phyloP scores from a whole-genome alignment of 2,329 filamentous ascomycete species.

The Trichoderma semiorbis region DNA sequence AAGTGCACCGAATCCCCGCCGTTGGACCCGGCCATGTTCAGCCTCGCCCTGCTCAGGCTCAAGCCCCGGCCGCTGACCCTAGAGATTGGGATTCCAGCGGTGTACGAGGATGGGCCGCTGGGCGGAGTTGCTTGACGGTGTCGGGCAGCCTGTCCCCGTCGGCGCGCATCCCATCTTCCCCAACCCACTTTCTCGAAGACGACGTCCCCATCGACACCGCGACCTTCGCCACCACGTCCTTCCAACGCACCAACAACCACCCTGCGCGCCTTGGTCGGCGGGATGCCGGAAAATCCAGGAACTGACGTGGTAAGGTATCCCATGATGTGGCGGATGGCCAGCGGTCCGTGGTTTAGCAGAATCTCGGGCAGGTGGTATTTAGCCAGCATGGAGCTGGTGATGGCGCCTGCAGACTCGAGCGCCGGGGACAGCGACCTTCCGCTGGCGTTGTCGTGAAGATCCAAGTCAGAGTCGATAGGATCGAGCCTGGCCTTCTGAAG shows the following conservation, averaged over 20 bases:
- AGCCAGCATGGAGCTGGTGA: constrained; percentile 80
- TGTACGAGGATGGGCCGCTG: constrained; percentile 36
- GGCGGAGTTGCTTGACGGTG: constrained; percentile 41
- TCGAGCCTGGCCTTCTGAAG: constrained; percentile 58
- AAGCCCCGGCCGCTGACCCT: constrained; percentile 39
- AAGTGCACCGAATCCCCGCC: constrained; percentile 71
- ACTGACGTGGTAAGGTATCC: constrained; percentile 90
- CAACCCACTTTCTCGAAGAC: constrained; percentile 95
- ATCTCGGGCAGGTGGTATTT: constrained; percentile 89
- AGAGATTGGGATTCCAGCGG: constrained; percentile 56
- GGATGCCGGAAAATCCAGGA: constrained; percentile 85
- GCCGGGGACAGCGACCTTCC: constrained; percentile 44
- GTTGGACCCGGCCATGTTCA: constrained; percentile 55
- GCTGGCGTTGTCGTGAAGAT: constrained; percentile 63
- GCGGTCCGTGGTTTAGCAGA: constrained; percentile 80
- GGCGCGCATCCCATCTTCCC: constrained; percentile 90
- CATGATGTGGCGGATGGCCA: constrained; percentile 94
- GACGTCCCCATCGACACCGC: constrained; percentile 65
- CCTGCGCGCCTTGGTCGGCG: constrained; percentile 83
- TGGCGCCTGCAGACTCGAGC: constrained; percentile 72
- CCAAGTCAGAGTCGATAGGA: constrained; percentile 79
- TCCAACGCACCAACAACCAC: constrained; percentile 91
- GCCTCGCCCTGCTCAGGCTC: constrained; percentile 46
- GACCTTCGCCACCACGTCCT: constrained; percentile 64
- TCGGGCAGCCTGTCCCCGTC: constrained; percentile 59